A percentile compares a stretch with the other conserved stretches of the same genome.
Evolutionary conservation across 116 monocot species (phyloP).

Genomic region (Posidonia oceanica): DNA sequence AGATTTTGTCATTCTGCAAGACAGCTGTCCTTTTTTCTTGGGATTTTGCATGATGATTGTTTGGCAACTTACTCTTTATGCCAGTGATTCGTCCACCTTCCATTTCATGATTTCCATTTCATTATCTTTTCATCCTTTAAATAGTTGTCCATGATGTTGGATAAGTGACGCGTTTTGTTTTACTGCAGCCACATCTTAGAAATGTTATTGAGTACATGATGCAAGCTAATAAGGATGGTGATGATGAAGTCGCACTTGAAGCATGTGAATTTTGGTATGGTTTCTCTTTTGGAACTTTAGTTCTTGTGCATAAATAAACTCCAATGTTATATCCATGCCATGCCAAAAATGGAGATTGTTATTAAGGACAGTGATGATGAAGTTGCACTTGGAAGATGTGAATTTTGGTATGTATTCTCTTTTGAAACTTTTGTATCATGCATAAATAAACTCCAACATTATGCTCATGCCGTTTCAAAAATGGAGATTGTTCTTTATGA

Average conservation of each 20-base stretch:
- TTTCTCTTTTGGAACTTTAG: background rate
- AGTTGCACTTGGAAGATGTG: slow-evolving; percentile 82
- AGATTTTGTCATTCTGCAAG: too few species aligned
- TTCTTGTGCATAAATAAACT: background rate
- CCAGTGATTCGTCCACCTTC: background rate
- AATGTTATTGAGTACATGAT: slow-evolving; percentile 86
- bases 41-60: background rate
- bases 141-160: background rate
- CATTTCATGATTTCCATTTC: background rate
- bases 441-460: background rate
- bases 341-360: slow-evolving; percentile 7
- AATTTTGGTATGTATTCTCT: slow-evolving; percentile 65
- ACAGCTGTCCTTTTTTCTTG: too few species aligned
- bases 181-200: slow-evolving; percentile 62
- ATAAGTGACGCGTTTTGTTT: background rate
- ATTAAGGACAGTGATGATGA: slow-evolving; percentile 87
- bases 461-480: background rate
- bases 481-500: slow-evolving; percentile 53
- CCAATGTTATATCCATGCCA: background rate
- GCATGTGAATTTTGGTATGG: slow-evolving; percentile 97
- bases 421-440: background rate
- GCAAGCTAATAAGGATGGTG: slow-evolving; percentile 83
- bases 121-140: background rate
- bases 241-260: slow-evolving; percentile 90
- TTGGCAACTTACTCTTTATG: background rate